A percentile compares a stretch with the other conserved stretches of the same genome.
These are phyloP conservation scores for Umbilicus rupestris DNA, from an alignment of 164 flowering plant genomes.

Conservation along the genomic window DNA sequence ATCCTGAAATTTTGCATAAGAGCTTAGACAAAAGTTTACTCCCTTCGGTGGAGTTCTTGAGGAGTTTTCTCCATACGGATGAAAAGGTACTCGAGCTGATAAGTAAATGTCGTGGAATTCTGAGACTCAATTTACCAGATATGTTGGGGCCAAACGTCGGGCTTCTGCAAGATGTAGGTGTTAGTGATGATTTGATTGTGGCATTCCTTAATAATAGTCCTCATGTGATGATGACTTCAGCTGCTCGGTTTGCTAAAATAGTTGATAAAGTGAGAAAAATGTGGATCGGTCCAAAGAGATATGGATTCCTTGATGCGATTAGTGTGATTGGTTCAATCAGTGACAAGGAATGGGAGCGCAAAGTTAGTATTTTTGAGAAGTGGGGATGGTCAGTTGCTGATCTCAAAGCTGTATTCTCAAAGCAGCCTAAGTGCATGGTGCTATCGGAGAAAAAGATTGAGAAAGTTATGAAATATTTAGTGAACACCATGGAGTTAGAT, in stretches of 20 bases:
- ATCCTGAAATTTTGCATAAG: neutral
- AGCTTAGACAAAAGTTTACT: constrained; percentile 5
- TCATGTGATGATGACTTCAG: neutral
- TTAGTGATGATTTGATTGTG: neutral
- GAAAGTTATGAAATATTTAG: constrained; percentile 8
- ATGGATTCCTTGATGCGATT: constrained; percentile 3
- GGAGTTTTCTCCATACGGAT: neutral
- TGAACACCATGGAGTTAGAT: constrained; percentile 11
- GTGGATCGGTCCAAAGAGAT: constrained; percentile 8
- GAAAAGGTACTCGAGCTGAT: neutral
- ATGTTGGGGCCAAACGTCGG: constrained; percentile 2
- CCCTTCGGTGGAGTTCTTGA: constrained; percentile 9
- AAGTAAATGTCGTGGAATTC: neutral
- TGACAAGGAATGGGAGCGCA: constrained; percentile 3
- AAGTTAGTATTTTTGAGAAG: neutral
- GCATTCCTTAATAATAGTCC: neutral
- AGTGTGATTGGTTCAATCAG: neutral
- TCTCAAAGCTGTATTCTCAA: neutral
- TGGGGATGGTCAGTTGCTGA: constrained; percentile 10
- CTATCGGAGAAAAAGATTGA: constrained; percentile 1
- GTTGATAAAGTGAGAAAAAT: constrained; percentile 8
- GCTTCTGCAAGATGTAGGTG: constrained; percentile 8
- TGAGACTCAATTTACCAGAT: neutral
- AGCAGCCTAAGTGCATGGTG: constrained; percentile 7
- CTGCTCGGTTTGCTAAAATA: neutral